Evolutionary conservation across 2,329 filamentous ascomycete species (phyloP).

Genomic region (Xylariaceae sp.): DNA sequence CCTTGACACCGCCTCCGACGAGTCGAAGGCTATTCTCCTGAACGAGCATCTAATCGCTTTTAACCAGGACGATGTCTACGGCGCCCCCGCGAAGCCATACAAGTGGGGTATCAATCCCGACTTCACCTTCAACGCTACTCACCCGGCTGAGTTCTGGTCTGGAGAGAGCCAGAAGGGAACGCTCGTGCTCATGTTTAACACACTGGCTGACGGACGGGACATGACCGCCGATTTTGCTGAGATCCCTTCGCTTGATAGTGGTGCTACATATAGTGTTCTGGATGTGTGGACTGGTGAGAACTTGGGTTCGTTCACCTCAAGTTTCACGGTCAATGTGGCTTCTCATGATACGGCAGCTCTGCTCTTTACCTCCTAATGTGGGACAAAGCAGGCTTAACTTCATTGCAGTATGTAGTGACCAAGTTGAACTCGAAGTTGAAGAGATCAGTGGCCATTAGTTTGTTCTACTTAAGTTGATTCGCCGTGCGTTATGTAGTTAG

Average conservation of each 20-base stretch:
- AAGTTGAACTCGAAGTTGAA: too few species aligned
- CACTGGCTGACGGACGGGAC: conserved; percentile 28
- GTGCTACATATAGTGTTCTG: conserved; percentile 35
- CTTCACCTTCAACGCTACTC: conserved; percentile 43
- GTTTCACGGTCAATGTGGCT: conserved; percentile 8
- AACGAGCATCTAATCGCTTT: conserved; percentile 39
- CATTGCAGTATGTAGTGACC: background rate
- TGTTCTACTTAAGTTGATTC: too few species aligned
- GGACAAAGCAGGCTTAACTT: too few species aligned
- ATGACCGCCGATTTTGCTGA: conserved; percentile 40
- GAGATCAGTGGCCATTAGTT: too few species aligned
- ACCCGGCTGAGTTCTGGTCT: conserved; percentile 47
- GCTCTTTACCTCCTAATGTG: conserved; percentile 7
- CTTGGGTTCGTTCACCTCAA: conserved; percentile 28
- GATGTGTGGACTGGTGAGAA: conserved; percentile 44
- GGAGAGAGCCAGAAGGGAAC: conserved; percentile 39
- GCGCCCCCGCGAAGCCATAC: conserved; percentile 40
- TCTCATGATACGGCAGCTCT: conserved; percentile 16
- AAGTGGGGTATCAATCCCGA: conserved; percentile 46
- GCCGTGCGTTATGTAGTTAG: too few species aligned
- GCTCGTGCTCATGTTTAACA: conserved; percentile 47
- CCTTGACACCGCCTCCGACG: conserved; percentile 34
- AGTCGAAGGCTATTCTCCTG: conserved; percentile 38
- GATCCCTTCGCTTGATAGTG: conserved; percentile 36
- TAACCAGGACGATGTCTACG: conserved; percentile 42